These are phyloP conservation scores for Aspergillus bombycis DNA, from an alignment of 2,329 filamentous ascomycete species.

Conservation along the genomic window DNA sequence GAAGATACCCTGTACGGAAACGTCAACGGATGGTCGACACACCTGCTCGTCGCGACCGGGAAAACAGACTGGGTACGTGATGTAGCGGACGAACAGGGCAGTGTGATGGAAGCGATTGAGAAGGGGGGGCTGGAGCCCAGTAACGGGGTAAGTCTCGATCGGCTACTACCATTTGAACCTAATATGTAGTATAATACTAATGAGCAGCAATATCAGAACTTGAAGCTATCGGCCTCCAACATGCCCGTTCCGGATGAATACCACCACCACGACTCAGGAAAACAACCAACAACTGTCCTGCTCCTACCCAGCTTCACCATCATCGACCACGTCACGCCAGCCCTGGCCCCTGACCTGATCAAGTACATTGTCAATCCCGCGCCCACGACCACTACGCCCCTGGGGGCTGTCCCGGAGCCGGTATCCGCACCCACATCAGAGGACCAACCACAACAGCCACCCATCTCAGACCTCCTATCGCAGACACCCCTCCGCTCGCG, in stretches of 20 bases:
- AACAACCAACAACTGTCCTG: constrained; percentile 74
- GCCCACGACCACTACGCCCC: constrained; percentile 73
- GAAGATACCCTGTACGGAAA: constrained; percentile 80
- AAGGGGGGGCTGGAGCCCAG: constrained; percentile 44
- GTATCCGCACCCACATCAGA: background rate
- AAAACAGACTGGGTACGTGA: constrained; percentile 94
- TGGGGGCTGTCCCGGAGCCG: constrained; percentile 46
- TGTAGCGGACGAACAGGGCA: constrained; percentile 84
- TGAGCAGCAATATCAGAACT: constrained; percentile 56
- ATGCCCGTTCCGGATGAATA: constrained; percentile 75
- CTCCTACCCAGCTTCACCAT: constrained; percentile 83
- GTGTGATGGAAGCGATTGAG: constrained; percentile 76
- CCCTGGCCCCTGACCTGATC: constrained; percentile 72
- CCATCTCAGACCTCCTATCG: constrained; percentile 28
- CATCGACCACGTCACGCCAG: constrained; percentile 80
- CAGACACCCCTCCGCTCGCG: constrained; percentile 56
- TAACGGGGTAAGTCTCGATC: constrained; percentile 43
- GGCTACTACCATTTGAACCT: too few species aligned
- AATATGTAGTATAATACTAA: background rate
- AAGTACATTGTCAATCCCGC: constrained; percentile 68
- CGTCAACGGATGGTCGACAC: constrained; percentile 84
- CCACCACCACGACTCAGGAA: constrained; percentile 58
- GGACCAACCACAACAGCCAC: background rate
- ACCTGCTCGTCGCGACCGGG: constrained; percentile 90
- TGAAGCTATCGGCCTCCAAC: constrained; percentile 92